phyloP scores from a whole-genome alignment of 495 filamentous ascomycete genomes.

The Mycothermus thermophilus region DNA sequence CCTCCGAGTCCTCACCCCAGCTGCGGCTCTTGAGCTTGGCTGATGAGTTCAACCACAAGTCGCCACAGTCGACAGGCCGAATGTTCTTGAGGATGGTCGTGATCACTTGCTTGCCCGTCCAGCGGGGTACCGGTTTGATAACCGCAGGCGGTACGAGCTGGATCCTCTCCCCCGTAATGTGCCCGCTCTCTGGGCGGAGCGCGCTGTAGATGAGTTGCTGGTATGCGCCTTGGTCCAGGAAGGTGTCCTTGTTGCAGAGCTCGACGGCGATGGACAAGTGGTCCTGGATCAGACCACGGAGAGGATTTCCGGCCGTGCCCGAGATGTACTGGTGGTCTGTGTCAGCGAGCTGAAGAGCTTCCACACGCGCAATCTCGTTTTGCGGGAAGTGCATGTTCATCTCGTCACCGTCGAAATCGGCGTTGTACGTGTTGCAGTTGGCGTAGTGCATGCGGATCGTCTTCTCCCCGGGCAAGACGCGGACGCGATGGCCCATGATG shows the following conservation, averaged over 20 bases:
- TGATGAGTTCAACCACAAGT: constrained; percentile 65
- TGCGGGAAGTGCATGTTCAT: constrained; percentile 99
- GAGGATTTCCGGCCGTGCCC: constrained; percentile 81
- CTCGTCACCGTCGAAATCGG: constrained; percentile 99
- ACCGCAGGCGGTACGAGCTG: constrained; percentile 66
- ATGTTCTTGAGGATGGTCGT: constrained; percentile 91
- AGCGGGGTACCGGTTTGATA: constrained; percentile 63
- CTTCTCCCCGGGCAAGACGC: constrained; percentile 84
- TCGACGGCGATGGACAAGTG: constrained; percentile 89
- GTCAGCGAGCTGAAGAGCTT: constrained; percentile 83
- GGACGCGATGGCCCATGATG: constrained; percentile 94
- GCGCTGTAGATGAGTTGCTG: constrained; percentile 84
- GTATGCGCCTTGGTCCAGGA: constrained; percentile 79
- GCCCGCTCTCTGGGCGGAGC: constrained; percentile 74
- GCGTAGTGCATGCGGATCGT: constrained; percentile 99
- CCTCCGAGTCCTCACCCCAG: constrained; percentile 51
- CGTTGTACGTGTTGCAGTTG: constrained; percentile 99
- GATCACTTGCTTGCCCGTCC: constrained; percentile 98
- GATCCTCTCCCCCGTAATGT: constrained; percentile 57
- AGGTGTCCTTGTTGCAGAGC: constrained; percentile 84
- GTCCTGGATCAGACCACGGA: constrained; percentile 96
- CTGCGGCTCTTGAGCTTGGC: constrained; percentile 60
- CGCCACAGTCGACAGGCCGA: constrained; percentile 54
- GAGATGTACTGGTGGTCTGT: constrained; percentile 96
- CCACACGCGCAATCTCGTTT: constrained; percentile 82